Percentiles rank a stretch among this genome's conserved stretches.
Evolutionary conservation across 805 yeast genomes (phyloP).

Genomic region (Candida tallmaniae): DNA sequence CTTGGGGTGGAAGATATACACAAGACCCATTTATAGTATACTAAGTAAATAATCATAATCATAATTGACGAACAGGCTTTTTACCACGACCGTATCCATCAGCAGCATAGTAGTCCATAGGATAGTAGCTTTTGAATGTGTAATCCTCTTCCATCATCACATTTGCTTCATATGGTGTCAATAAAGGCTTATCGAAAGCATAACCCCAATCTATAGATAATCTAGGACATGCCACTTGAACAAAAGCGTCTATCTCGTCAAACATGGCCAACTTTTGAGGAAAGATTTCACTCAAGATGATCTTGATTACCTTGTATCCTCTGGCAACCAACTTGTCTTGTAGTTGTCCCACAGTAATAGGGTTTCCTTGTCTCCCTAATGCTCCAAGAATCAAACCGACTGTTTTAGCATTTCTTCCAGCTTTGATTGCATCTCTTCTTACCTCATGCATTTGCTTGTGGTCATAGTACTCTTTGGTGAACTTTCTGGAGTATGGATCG

Average conservation of each 20-base stretch:
- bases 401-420: slow-evolving; percentile 56
- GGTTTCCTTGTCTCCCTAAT: slow-evolving; percentile 91
- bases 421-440: slow-evolving; percentile 65
- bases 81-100: slow-evolving; percentile 92
- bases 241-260: slow-evolving; percentile 89
- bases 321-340: slow-evolving; percentile 48
- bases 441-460: slow-evolving; percentile 76
- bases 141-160: slow-evolving; percentile 74
- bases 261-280: slow-evolving; percentile 90
- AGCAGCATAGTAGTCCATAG: slow-evolving; percentile 91
- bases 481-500: slow-evolving; percentile 90
- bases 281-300: slow-evolving; percentile 86
- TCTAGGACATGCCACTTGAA: slow-evolving; percentile 97
- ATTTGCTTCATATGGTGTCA: slow-evolving; percentile 96
- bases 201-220: slow-evolving; percentile 98
- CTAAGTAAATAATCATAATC: slow-evolving; percentile 1
- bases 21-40: not conserved
- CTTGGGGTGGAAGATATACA: slow-evolving; percentile 57
- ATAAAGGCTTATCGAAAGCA: slow-evolving; percentile 85
- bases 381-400: slow-evolving; percentile 90
- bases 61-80: slow-evolving; percentile 38
- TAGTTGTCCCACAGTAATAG: slow-evolving; percentile 65
- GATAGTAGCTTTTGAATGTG: slow-evolving; percentile 68
- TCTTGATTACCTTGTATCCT: slow-evolving; percentile 71
- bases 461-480: slow-evolving; percentile 84